Evolutionary conservation across 257 asterid genomes (phyloP), one percentile per base, ranked within the genome.

Genomic region (Penstemon newberryi): DNA sequence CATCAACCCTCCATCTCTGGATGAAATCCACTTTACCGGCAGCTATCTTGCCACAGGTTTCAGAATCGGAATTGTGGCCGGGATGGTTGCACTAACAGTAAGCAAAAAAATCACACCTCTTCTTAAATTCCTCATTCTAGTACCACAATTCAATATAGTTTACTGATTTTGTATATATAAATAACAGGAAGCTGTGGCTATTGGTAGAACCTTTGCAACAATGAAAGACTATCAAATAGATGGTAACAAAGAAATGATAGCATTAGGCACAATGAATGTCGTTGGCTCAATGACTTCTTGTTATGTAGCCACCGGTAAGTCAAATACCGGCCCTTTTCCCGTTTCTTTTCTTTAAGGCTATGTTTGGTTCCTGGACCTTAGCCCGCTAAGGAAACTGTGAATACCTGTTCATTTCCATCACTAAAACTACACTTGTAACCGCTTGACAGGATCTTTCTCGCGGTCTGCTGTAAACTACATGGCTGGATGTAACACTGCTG

Each of bases 181-280:
- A 56, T 57, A 51, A 42, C 81, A 89, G 96, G 96, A 89, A 85
- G 96, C 96, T n/a, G 79, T 80, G 45, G 94, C 94, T 6, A 86
- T 86, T 50, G 94, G 91, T 44, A 77, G 96, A 82, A 89, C 95
- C 39, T 89, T 89, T 70, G 96, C 96, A 13, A 80, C 91, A 4
- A 37, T 86, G 89, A 89, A 86, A 65, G 94, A 86, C 73, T 89
- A 89, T 65, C 89, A 85, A 47, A 44, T 89, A 69, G 94, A 86
- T 66, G 96, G 94, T 4, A 86, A 89, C 87, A 83, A 79, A 55
- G 96, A 89, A 81, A 89, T 89, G 96, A 81, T 89, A 5, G 94
- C 94, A 58, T 71, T 89, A 66, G 96, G 96, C 62, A 46, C 91
- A 15, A 89, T 86, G 96, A 89, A 89, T 53, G 25, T 89, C 44